A percentile compares a stretch with the other conserved stretches of the same genome.
phyloP scores from a whole-genome alignment of 108 stramenopile genomes.

The Cyclostephanos tholiformis region DNA sequence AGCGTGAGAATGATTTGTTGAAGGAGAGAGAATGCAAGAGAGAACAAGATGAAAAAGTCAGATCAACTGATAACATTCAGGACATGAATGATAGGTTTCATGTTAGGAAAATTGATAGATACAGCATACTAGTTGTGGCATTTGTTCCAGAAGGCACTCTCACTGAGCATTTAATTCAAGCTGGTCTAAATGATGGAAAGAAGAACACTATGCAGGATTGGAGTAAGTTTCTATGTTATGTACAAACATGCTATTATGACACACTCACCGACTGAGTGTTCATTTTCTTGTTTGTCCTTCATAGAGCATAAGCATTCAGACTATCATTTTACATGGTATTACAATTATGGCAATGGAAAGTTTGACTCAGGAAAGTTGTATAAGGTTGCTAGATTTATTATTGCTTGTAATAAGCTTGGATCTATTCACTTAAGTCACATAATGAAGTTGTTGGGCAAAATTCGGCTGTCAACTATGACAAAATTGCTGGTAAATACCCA shows the following conservation, averaged over 20 bases:
- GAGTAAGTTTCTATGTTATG: neutral
- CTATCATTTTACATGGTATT: conserved; percentile 11
- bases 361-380: too few species aligned
- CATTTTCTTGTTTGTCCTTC: neutral
- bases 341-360: conserved; percentile 9
- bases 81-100: neutral
- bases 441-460: neutral
- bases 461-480: neutral
- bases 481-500: conserved; percentile 2
- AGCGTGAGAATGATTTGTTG: neutral
- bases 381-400: neutral
- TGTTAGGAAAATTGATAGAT: neutral
- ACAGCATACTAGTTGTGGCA: neutral
- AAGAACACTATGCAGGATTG: neutral
- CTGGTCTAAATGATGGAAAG: neutral
- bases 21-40: conserved; percentile 2
- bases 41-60: neutral
- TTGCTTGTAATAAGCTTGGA: neutral
- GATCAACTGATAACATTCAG: neutral
- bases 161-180: neutral
- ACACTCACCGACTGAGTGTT: neutral
- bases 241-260: neutral
- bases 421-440: neutral
- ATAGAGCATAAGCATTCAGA: conserved; percentile 27
- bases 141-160: neutral